Percentiles rank a stretch among this genome's conserved stretches.
Conservation (phyloP, 495 filamentous ascomycete species). For the Xylaria sp. region DNA sequence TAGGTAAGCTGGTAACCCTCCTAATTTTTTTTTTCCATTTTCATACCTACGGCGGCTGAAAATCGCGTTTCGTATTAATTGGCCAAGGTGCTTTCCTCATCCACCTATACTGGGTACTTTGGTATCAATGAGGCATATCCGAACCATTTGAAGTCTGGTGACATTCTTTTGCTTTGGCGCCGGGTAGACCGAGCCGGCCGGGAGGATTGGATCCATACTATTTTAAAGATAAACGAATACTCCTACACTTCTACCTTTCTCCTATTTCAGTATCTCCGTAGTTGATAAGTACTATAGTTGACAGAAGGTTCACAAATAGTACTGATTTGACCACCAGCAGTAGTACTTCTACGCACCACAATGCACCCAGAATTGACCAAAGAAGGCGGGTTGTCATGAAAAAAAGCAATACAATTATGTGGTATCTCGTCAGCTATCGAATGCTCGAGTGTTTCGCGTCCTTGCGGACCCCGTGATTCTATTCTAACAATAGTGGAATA, state of each 20-base stretch:
- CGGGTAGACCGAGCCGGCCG: not conserved
- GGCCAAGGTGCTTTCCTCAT: not conserved
- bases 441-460: not conserved
- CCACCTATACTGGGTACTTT: not conserved
- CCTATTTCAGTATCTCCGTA: too few relatives aligned
- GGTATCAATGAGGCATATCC: too few relatives aligned
- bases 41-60: not conserved
- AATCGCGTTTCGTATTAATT: not conserved
- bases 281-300: too few relatives aligned
- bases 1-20: too few relatives aligned
- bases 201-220: not conserved
- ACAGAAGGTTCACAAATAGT: too few relatives aligned
- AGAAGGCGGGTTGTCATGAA: not conserved
- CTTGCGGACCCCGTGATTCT: not conserved
- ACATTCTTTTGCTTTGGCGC: not conserved
- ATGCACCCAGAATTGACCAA: not conserved
- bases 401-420: not conserved
- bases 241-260: too few relatives aligned
- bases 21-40: too few relatives aligned
- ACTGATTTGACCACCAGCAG: too few relatives aligned
- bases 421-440: not conserved
- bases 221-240: not conserved
- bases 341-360: not conserved
- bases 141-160: too few relatives aligned
- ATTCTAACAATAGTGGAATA: not conserved